Evolutionary conservation across 2,329 filamentous ascomycete genomes (phyloP), one percentile per base, ranked within the genome.

Genomic region (Chaetomium globosum): DNA sequence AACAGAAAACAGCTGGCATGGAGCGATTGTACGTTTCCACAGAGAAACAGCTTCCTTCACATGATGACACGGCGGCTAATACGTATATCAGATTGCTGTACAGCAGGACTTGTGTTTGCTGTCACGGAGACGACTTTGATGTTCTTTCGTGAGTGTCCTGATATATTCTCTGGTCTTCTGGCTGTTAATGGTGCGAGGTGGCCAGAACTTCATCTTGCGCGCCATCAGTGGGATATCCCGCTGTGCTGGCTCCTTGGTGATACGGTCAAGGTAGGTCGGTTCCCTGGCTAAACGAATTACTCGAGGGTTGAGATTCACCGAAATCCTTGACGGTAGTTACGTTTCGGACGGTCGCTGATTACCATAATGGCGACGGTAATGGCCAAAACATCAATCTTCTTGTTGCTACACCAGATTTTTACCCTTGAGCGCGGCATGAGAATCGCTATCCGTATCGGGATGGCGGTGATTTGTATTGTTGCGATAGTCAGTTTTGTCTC

Each of bases 381-480:
- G 9, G 30, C 58, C 30, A 60, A 53, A 21, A 16, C n/a, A 6
- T 51, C 58, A 21, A 60, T 60, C 31, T 43, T 60, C 28, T 13
- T 53, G 30, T 23, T 60, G 19, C 36, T 60, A 13, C 31, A 33
- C 58, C 48, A 60, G 8, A 36, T 60, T 7, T 60, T 60, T 16
- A 43, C 46, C 4, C 9, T 60, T 7, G 48, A 36, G 26, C 48
- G 30, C 16, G 46, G 31, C 21, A 23, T 28, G 19, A 21, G 28
- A n/a, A 36, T 60, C 6, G 46, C 57, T 2, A 52, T 60, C 46
- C 21, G 46, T 19, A 43, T 43, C 39, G 39, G 39, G 16, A 16
- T 43, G 39, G 39, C 5, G 39, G 39, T 16, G 39, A 43, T 16
- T 16, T 43, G 13, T 43, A 7, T 19, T 43, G 39, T 43, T 43